Conservation (phyloP, 23 red algal genomes). For the Cyanidium caldarium region DNA sequence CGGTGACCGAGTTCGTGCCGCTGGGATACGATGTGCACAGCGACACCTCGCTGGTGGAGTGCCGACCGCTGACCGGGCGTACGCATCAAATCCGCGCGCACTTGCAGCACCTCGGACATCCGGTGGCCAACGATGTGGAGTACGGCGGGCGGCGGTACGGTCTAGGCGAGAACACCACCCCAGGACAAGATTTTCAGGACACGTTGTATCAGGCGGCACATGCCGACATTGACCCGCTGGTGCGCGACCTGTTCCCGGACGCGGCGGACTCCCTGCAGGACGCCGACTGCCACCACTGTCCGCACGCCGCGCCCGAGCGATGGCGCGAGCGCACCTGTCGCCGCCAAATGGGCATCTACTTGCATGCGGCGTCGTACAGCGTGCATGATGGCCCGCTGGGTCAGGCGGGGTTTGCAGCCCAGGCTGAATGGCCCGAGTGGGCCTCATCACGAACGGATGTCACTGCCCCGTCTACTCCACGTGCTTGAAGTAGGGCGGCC, state of each 20-base stretch:
- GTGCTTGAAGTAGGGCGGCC: no score
- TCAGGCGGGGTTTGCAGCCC: neutral
- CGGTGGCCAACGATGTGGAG: neutral
- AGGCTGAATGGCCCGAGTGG: neutral
- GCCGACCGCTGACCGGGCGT: neutral
- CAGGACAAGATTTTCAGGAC: neutral
- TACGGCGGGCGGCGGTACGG: no score
- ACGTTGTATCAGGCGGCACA: neutral
- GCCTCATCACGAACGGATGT: no score
- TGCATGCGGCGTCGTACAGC: neutral
- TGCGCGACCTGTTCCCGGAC: neutral
- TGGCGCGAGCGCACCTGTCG: neutral
- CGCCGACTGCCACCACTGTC: constrained; percentile 3
- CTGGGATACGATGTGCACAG: neutral
- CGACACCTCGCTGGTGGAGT: neutral
- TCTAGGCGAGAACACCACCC: no score
- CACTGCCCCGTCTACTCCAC: no score
- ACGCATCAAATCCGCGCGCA: constrained; percentile 2
- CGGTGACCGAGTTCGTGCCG: neutral
- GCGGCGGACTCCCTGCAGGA: neutral
- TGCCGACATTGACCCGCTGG: neutral
- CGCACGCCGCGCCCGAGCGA: neutral
- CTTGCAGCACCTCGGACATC: neutral
- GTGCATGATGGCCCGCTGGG: neutral
- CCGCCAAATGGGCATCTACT: neutral